These are phyloP conservation scores for Athelia sp. DNA, from an alignment of 1,284 basidiomycete species.

Conservation along the genomic window DNA sequence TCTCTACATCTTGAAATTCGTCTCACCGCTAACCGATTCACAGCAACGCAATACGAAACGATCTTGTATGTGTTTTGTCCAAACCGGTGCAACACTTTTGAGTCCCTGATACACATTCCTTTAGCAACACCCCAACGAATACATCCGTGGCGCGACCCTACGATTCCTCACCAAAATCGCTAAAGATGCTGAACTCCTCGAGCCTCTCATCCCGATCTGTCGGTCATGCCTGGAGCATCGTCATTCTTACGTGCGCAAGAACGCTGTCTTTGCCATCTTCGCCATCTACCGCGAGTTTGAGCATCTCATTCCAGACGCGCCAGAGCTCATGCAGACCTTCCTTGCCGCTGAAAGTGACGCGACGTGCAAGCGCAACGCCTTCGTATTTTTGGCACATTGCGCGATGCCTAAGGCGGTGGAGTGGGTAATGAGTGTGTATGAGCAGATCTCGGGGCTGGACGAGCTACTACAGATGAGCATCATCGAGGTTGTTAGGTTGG, in stretches of 20 bases:
- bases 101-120: not conserved
- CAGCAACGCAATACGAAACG: conserved; percentile 96
- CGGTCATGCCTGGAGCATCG: conserved; percentile 95
- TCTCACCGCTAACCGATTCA: not conserved
- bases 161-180: conserved; percentile 96
- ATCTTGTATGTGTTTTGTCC: conserved; percentile 61
- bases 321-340: conserved; percentile 96
- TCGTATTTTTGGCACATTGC: conserved; percentile 89
- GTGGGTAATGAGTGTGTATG: conserved; percentile 84
- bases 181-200: conserved; percentile 91
- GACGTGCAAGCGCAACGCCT: conserved; percentile 96
- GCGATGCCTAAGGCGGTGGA: conserved; percentile 90
- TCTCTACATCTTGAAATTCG: not conserved
- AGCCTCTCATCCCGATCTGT: conserved; percentile 93
- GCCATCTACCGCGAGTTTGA: conserved; percentile 94
- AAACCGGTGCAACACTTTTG: not conserved
- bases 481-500: conserved; percentile 91
- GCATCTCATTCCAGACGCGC: conserved; percentile 93
- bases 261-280: conserved; percentile 95
- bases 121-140: conserved; percentile 99
- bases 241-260: conserved; percentile 98
- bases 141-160: conserved; percentile 95
- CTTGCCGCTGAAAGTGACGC: conserved; percentile 95
- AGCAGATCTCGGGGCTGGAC: conserved; percentile 82
- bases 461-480: conserved; percentile 95